Evolutionary conservation across 1,139 yeast genomes (phyloP).

Genomic region (Taphrina betulina): DNA sequence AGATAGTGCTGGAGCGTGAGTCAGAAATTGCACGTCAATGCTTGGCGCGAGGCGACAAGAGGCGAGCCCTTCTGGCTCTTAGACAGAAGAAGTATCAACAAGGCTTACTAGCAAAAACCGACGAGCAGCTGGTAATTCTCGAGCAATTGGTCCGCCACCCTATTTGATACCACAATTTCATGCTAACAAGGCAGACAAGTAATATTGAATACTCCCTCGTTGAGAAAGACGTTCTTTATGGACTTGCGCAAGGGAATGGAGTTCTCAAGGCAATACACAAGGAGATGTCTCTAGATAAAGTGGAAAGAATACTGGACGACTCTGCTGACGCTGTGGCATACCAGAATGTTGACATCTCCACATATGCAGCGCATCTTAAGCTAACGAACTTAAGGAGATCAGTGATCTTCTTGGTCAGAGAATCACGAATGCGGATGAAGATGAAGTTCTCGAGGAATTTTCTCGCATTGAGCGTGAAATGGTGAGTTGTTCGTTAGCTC

Average conservation of each 20-base stretch:
- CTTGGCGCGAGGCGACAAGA: conserved; percentile 54
- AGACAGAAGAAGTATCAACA: conserved; percentile 81
- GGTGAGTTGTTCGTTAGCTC: too few relatives aligned
- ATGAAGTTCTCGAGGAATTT: conserved; percentile 52
- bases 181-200: conserved; percentile 39
- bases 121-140: conserved; percentile 71
- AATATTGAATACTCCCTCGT: conserved; percentile 83
- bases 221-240: conserved; percentile 78
- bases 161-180: neutral
- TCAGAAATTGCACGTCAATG: conserved; percentile 59
- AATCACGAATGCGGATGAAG: conserved; percentile 59
- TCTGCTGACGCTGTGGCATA: conserved; percentile 75
- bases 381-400: conserved; percentile 44
- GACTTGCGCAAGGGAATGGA: conserved; percentile 74
- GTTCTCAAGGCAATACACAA: conserved; percentile 70
- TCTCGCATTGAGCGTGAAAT: too few relatives aligned
- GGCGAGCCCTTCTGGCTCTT: conserved; percentile 67
- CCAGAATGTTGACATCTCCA: conserved; percentile 55
- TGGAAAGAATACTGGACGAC: conserved; percentile 82
- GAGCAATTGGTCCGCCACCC: conserved; percentile 52
- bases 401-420: conserved; percentile 49
- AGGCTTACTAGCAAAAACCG: conserved; percentile 63
- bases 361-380: neutral
- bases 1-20: conserved; percentile 58
- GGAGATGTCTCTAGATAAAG: conserved; percentile 73